Base-by-base conservation (phyloP, 169 alveolate species). In the Prorocentrum cordatum region DNA sequence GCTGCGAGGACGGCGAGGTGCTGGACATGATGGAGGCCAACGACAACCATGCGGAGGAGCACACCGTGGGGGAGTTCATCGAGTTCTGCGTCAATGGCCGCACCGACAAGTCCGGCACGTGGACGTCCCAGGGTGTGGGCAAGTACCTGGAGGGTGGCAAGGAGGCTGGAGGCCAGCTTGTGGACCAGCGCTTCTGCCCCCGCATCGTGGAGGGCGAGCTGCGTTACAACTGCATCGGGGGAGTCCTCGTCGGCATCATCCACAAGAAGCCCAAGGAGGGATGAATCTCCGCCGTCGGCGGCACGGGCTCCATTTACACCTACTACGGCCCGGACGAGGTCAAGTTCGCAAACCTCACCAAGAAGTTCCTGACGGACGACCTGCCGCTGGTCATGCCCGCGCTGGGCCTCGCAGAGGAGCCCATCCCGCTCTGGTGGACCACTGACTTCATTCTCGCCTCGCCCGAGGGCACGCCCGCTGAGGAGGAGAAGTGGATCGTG, bases 311-410 rank as follows among this genome's bases (percentile, higher is more conserved):
- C n/a, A n/a, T n/a, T n/a, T n/a, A n/a, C n/a, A n/a, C n/a, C n/a
- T n/a, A n/a, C n/a, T n/a, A n/a, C n/a, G n/a, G n/a, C n/a, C n/a
- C n/a, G n/a, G n/a, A 14, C 50, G 7, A 9, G 7, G 50, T 39
- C 50, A 39, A 39, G 22, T 39, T 7, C 50, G 14, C 22, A 9
- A 14, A 9, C 14, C 14, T 14, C 50, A 9, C 14, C 22, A 39
- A 9, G 3, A 67, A 67, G 24, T 32, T 67, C 58, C 14, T 67
- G 50, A 20, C 22, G 79, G 24, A 36, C 50, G 88, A 58, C 75
- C 54, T 58, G 88, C 88, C 73, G 26, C 45, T 31, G 45, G 88
- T 77, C 45, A 77, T 77, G 88, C 88, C 88, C 18, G 12, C 88
- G 26, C 32, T 77, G 62, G 88, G 36, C 29, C 29, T 77, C 47